Evolutionary conservation across 306 rosid species (phyloP), one percentile per base, ranked within the genome.

Genomic region (Cucumis hystrix): DNA sequence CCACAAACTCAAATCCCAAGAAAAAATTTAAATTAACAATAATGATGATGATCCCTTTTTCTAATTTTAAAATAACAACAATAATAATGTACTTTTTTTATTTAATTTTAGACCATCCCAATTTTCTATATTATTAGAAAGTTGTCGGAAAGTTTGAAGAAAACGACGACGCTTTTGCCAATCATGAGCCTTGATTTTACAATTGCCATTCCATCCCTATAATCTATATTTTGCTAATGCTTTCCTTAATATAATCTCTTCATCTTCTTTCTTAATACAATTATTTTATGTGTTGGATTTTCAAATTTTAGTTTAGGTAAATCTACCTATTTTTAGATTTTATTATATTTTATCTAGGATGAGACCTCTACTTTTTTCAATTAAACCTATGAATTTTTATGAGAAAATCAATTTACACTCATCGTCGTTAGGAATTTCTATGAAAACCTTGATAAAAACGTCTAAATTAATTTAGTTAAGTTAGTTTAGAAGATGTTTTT

Each of bases 81-180:
- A 60, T 43, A 43, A 60, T 28, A 14, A 15, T 47, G 12, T 47
- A 43, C 2, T 3, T 63, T 2, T 33, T 33, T 33, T 33, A 33
- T 33, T 33, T 15, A 33, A 47, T 63, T 33, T 30, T 11, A 28
- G 6, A 21, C 14, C 13, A 58, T 59, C 35, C 20, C 69, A 63
- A 30, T n/a, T 39, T 16, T 30, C 73, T 39, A 40, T 10, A 9
- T 8, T 33, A 16, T 63, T 3, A 16, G 43, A 63, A 62, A 14
- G 69, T 12, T 40, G 51, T 66, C 33, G 73, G 52, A 66, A 66
- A 10, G 72, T 8, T 66, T 1, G 28, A 10, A 40, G 30, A 66
- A 66, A 66, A 66, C 73, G 73, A 66, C 73, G 73, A 66, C 52
- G 52, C 52, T 66, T 66, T 40, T 64, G 70, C 51, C 47, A 66